These are phyloP conservation scores for Blastomyces gilchristii DNA, from an alignment of 2,329 filamentous ascomycete genomes.

Conservation along the genomic window DNA sequence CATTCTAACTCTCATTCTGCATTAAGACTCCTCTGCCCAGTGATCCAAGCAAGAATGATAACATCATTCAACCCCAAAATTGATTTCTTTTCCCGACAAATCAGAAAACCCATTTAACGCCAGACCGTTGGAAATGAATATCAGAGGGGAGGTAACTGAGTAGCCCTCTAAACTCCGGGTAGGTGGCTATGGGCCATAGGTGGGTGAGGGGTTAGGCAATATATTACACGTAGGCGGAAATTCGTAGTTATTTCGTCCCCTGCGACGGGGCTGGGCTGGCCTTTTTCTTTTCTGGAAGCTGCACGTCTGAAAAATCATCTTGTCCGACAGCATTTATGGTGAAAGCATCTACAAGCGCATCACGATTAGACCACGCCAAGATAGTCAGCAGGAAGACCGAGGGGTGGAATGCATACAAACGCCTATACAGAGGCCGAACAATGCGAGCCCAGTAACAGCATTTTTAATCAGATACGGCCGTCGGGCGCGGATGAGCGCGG, in stretches of 20 bases:
- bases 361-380: slow-evolving; percentile 1
- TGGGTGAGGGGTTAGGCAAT: not conserved
- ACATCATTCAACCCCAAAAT: not conserved
- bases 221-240: not conserved
- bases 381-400: not conserved
- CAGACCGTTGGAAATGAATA: not conserved
- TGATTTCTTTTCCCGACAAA: not conserved
- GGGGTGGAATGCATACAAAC: slow-evolving; percentile 62
- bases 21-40: not conserved
- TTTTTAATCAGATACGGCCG: slow-evolving; percentile 90
- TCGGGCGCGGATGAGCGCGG: slow-evolving; percentile 81
- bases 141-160: not conserved
- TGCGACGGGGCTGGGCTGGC: not conserved
- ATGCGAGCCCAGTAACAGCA: slow-evolving; percentile 63
- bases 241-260: not conserved
- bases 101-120: not conserved
- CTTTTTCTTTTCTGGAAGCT: slow-evolving; percentile 58
- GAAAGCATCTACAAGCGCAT: slow-evolving; percentile 46
- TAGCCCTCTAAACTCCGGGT: not conserved
- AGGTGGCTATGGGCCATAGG: not conserved
- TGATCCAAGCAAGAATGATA: not conserved
- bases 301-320: slow-evolving; percentile 93
- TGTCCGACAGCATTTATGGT: slow-evolving; percentile 81
- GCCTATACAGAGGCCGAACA: slow-evolving; percentile 64
- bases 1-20: not conserved